These are phyloP conservation scores for Alternaria consortialis DNA, from an alignment of 2,329 filamentous ascomycete species.

Conservation along the genomic window DNA sequence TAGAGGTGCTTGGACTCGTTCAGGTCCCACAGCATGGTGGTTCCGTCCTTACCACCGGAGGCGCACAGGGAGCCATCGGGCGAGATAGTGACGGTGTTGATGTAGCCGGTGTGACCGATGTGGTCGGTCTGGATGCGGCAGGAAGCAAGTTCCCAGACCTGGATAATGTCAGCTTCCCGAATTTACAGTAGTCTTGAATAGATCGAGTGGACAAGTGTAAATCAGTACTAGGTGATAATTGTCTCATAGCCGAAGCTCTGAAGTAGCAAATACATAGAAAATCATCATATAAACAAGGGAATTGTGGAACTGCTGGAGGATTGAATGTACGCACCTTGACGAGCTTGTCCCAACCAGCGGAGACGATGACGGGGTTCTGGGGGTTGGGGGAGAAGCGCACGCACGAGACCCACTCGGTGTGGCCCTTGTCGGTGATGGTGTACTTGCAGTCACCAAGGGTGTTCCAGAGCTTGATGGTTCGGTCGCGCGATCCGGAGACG, in stretches of 20 bases:
- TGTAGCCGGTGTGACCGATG: constrained; percentile 99
- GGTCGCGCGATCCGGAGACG: constrained; percentile 97
- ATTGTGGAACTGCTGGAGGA: not conserved
- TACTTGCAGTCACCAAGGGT: constrained; percentile 99
- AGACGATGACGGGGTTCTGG: constrained; percentile 99
- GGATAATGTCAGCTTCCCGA: constrained; percentile 38
- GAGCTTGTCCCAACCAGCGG: constrained; percentile 98
- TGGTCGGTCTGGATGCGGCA: constrained; percentile 99
- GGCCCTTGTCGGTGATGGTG: constrained; percentile 99
- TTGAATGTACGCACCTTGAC: constrained; percentile 83
- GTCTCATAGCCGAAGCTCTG: constrained; percentile 99
- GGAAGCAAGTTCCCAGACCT: constrained; percentile 99
- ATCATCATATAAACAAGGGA: constrained; percentile 80
- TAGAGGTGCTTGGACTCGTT: constrained; percentile 99
- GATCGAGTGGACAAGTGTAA: constrained; percentile 27
- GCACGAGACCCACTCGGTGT: constrained; percentile 99
- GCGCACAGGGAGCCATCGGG: constrained; percentile 99
- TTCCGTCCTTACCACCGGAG: constrained; percentile 99
- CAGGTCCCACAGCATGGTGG: constrained; percentile 99
- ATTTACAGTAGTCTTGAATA: not conserved
- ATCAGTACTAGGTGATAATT: constrained; percentile 91
- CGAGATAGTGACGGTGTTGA: constrained; percentile 99
- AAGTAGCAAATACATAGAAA: constrained; percentile 99
- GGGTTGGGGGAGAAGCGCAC: constrained; percentile 99
- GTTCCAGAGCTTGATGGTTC: constrained; percentile 99